Percentiles rank a stretch among this genome's conserved stretches.
Evolutionary conservation across 495 filamentous ascomycete genomes (phyloP).

Genomic region (Hypoxylon subgilvum): DNA sequence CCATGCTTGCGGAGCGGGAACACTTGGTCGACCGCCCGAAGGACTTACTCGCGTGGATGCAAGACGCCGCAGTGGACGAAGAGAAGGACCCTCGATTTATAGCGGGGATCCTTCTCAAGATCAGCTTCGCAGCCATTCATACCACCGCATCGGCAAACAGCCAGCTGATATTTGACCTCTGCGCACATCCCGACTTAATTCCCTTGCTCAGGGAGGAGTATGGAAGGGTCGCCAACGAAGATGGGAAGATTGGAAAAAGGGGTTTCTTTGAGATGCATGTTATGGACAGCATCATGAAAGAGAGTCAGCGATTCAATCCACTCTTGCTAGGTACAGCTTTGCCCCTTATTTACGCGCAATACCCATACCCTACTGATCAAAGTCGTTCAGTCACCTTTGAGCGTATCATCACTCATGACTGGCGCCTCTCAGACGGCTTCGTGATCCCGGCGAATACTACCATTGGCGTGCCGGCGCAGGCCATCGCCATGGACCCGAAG

Average conservation of each 20-base stretch:
- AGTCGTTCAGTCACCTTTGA: slow-evolving; percentile 39
- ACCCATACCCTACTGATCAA: background rate
- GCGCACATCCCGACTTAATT: slow-evolving; percentile 50
- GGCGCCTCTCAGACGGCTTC: slow-evolving; percentile 49
- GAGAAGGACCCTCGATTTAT: slow-evolving; percentile 21
- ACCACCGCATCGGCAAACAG: slow-evolving; percentile 40
- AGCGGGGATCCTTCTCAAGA: slow-evolving; percentile 28
- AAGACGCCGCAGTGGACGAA: background rate
- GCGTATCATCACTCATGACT: slow-evolving; percentile 38
- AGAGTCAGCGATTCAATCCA: slow-evolving; percentile 47
- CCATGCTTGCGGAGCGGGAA: slow-evolving; percentile 3
- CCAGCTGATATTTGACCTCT: slow-evolving; percentile 48
- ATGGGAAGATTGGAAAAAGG: slow-evolving; percentile 38
- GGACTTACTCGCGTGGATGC: slow-evolving; percentile 28
- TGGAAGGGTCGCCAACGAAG: slow-evolving; percentile 33
- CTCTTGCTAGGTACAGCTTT: slow-evolving; percentile 40
- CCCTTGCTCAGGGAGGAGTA: slow-evolving; percentile 51
- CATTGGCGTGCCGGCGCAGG: slow-evolving; percentile 36
- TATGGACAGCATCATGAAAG: slow-evolving; percentile 60
- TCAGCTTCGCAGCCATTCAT: slow-evolving; percentile 46
- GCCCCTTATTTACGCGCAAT: background rate
- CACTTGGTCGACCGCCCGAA: slow-evolving; percentile 6
- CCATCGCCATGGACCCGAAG: slow-evolving; percentile 34
- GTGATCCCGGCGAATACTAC: slow-evolving; percentile 42
- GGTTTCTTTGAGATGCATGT: slow-evolving; percentile 44